Conservation (phyloP, 805 yeast species). For the Candida silvicultrix region DNA sequence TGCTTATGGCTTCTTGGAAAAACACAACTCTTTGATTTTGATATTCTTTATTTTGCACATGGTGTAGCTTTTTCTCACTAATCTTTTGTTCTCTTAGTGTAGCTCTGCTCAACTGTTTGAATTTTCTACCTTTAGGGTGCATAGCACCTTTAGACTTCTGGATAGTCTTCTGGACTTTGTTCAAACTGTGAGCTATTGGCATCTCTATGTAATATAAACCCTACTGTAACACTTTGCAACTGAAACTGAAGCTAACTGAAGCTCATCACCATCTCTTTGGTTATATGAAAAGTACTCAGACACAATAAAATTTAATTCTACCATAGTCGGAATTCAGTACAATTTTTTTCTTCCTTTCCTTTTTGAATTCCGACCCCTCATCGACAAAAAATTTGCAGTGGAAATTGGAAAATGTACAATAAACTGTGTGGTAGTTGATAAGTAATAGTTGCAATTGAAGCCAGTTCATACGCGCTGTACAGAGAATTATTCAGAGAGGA, state of each 20-base stretch:
- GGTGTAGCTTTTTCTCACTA: conserved; percentile 48
- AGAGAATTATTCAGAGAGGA: no score
- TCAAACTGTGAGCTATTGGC: conserved; percentile 65
- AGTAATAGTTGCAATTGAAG: no score
- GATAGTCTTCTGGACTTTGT: conserved; percentile 57
- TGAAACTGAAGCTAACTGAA: no score
- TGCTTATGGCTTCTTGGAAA: conserved; percentile 50
- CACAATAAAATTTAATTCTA: no score
- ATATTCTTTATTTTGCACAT: conserved; percentile 51
- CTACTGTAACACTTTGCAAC: background rate
- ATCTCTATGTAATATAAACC: conserved; percentile 25
- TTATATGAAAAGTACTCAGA: no score
- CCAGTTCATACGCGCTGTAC: no score
- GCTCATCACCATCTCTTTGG: background rate
- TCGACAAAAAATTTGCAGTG: background rate
- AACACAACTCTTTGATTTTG: conserved; percentile 54
- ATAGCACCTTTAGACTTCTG: conserved; percentile 48
- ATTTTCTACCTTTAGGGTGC: conserved; percentile 88
- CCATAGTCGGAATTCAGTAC: no score
- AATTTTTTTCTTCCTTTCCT: no score
- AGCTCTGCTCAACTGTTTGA: conserved; percentile 80
- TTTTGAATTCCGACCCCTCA: background rate
- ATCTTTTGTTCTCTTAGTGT: conserved; percentile 75
- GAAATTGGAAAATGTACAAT: no score
- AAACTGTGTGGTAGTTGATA: no score